Conservation (phyloP, 148 eudicot genomes). For the Rhododendron kiyosumense region DNA sequence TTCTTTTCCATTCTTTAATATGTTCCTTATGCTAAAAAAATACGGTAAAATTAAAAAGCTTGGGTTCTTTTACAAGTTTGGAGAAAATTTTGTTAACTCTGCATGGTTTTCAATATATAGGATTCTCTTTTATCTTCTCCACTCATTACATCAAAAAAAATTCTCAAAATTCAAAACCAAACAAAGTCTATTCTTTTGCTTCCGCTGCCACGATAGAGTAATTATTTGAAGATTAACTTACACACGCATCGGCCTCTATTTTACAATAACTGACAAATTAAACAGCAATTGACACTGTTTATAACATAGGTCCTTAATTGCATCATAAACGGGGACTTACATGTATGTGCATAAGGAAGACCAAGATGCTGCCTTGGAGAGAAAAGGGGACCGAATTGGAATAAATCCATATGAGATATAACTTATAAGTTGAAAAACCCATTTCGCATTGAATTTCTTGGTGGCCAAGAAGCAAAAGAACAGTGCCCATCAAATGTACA, state of each 20-base stretch:
- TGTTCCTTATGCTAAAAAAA: no score
- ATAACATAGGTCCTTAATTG: neutral
- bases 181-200: no score
- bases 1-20: no score
- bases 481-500: neutral
- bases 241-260: no score
- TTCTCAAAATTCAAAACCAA: no score
- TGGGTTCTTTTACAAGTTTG: no score
- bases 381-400: conserved; percentile 48
- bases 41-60: no score
- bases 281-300: neutral
- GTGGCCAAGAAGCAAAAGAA: neutral
- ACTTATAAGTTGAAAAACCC: neutral
- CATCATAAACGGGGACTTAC: conserved; percentile 25
- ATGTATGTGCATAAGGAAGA: conserved; percentile 39
- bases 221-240: neutral
- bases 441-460: neutral
- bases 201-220: no score
- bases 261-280: neutral
- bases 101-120: no score
- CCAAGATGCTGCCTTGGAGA: conserved; percentile 41
- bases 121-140: no score
- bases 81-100: no score
- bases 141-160: no score
- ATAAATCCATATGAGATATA: neutral